Conservation (phyloP, 1,284 basidiomycete species). For the Irpex sp. region DNA sequence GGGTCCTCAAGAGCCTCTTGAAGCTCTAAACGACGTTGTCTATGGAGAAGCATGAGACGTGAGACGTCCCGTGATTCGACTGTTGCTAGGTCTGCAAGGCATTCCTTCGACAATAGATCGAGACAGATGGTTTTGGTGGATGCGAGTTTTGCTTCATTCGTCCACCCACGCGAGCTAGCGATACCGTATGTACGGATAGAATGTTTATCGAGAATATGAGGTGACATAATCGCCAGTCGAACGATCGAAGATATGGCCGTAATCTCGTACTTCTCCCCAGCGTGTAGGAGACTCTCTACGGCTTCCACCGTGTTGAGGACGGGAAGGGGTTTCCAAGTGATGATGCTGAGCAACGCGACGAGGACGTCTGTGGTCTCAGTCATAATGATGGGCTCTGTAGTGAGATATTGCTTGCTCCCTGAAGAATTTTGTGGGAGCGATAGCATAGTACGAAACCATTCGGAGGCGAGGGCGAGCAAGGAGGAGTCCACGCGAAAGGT, state of each 20-base stretch:
- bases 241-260: slow-evolving; percentile 48
- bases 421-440: slow-evolving; percentile 37
- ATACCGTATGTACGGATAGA: slow-evolving; percentile 47
- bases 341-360: slow-evolving; percentile 49
- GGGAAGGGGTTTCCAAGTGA: slow-evolving; percentile 47
- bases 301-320: slow-evolving; percentile 40
- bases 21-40: slow-evolving; percentile 11
- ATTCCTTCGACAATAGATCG: slow-evolving; percentile 39
- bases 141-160: slow-evolving; percentile 44
- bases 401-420: slow-evolving; percentile 43
- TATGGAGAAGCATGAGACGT: slow-evolving; percentile 19
- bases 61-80: slow-evolving; percentile 12
- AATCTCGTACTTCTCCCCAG: slow-evolving; percentile 65
- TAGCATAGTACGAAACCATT: slow-evolving; percentile 53
- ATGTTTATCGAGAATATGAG: slow-evolving; percentile 39
- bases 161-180: slow-evolving; percentile 52
- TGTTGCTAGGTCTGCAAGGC: slow-evolving; percentile 10
- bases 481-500: slow-evolving; percentile 50
- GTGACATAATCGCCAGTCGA: slow-evolving; percentile 45
- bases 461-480: slow-evolving; percentile 49
- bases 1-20: slow-evolving; percentile 10
- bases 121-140: slow-evolving; percentile 36
- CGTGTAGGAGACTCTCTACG: slow-evolving; percentile 47
- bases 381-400: slow-evolving; percentile 23
- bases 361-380: slow-evolving; percentile 48